Evolutionary conservation across 23 red algal species (phyloP).

Genomic region (Gracilaria vermiculophylla): DNA sequence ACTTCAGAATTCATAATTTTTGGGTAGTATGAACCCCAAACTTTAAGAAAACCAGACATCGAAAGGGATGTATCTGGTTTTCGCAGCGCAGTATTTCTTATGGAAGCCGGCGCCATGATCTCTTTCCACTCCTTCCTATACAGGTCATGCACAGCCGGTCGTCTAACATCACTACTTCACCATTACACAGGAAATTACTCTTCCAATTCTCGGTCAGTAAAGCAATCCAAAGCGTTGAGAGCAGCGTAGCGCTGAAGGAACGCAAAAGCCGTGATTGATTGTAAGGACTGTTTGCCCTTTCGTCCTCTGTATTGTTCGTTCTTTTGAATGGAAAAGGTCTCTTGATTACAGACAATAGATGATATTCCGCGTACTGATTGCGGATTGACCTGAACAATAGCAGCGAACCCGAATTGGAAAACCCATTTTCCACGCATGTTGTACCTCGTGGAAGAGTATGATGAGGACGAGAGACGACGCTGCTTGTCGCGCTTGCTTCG

Average conservation of each 20-base stretch:
- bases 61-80: not conserved
- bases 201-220: not conserved
- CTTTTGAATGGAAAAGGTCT: too few relatives aligned
- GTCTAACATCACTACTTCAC: not conserved
- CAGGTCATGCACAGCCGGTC: not conserved
- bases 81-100: not conserved
- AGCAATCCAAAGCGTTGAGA: not conserved
- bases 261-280: not conserved
- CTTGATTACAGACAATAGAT: too few relatives aligned
- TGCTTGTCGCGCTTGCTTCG: too few relatives aligned
- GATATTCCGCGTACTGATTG: too few relatives aligned
- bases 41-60: too few relatives aligned
- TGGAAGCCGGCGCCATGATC: not conserved
- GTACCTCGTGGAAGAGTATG: too few relatives aligned
- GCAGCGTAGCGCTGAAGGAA: not conserved
- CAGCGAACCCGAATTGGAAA: too few relatives aligned
- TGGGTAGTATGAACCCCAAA: not conserved
- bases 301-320: too few relatives aligned
- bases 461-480: too few relatives aligned
- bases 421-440: too few relatives aligned
- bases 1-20: not conserved
- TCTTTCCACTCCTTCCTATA: not conserved
- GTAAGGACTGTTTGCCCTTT: not conserved
- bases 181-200: not conserved
- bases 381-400: too few relatives aligned